Evolutionary conservation across 1,284 basidiomycete genomes (phyloP).

Genomic region (Cerrena zonata): DNA sequence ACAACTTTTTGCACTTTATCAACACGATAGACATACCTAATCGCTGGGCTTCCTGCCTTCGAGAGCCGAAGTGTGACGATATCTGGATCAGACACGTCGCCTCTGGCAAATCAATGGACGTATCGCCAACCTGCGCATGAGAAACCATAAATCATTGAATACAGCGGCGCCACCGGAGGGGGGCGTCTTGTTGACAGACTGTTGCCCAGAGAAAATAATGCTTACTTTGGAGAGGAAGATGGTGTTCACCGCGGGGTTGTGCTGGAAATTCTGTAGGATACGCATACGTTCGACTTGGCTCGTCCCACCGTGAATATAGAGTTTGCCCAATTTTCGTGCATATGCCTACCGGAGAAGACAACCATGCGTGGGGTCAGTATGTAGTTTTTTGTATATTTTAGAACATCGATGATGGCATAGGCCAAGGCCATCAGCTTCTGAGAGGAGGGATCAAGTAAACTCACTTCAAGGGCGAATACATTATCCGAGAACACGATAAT

Average conservation of each 20-base stretch:
- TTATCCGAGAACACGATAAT: conserved; percentile 99
- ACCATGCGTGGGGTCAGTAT: neutral
- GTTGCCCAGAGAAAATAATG: conserved; percentile 3
- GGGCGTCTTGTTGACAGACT: neutral
- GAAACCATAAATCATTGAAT: conserved; percentile 1
- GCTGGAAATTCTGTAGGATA: conserved; percentile 92
- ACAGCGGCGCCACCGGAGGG: conserved; percentile 1
- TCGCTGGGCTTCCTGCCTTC: conserved; percentile 95
- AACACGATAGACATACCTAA: conserved; percentile 70
- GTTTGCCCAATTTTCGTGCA: conserved; percentile 88
- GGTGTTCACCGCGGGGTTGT: conserved; percentile 92
- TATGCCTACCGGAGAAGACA: conserved; percentile 67
- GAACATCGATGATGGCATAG: neutral
- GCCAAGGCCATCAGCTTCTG: neutral
- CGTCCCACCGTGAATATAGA: conserved; percentile 95
- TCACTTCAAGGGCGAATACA: conserved; percentile 90
- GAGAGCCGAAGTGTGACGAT: conserved; percentile 98
- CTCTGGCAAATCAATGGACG: conserved; percentile 97
- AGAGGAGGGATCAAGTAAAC: conserved; percentile 16
- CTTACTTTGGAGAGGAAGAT: conserved; percentile 94
- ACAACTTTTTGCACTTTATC: too few species aligned
- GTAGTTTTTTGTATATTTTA: too few species aligned
- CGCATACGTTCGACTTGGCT: conserved; percentile 94
- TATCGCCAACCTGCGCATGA: conserved; percentile 82
- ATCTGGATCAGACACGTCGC: conserved; percentile 99